phyloP scores from a whole-genome alignment of 2,329 filamentous ascomycete genomes.

The Hortaea werneckii region DNA sequence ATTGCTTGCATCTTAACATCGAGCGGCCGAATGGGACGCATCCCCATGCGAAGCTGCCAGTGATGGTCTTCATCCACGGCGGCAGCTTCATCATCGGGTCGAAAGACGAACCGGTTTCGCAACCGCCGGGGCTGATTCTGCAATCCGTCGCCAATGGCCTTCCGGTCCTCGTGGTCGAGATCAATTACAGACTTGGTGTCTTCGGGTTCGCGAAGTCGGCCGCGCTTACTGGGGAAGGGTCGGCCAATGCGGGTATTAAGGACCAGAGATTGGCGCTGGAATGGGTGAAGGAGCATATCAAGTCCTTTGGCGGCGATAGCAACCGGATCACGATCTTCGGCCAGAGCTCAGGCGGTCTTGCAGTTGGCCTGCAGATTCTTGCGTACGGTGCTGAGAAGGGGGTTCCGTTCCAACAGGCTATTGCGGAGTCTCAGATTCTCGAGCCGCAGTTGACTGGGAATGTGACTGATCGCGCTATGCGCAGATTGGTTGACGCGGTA shows the following conservation, averaged over 20 bases:
- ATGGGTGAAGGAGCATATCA: constrained; percentile 31
- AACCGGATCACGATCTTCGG: constrained; percentile 30
- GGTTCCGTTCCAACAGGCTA: constrained; percentile 36
- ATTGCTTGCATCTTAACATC: constrained; percentile 25
- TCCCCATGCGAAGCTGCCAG: constrained; percentile 24
- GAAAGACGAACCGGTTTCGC: constrained; percentile 24
- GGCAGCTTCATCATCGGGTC: constrained; percentile 13
- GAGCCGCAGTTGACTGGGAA: constrained; percentile 40
- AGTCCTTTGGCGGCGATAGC: constrained; percentile 25
- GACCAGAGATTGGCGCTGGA: constrained; percentile 30
- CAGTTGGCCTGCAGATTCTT: constrained; percentile 35
- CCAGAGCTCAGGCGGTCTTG: constrained; percentile 26
- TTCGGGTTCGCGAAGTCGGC: constrained; percentile 30
- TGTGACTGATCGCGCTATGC: constrained; percentile 40
- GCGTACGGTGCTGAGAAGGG: constrained; percentile 31
- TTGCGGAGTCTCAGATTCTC: constrained; percentile 39
- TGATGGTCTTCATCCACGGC: constrained; percentile 26
- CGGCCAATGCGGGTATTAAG: constrained; percentile 28
- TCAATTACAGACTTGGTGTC: constrained; percentile 26
- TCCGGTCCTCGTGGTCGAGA: constrained; percentile 25
- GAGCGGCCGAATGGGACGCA: constrained; percentile 13
- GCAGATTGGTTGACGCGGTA: constrained; percentile 31
- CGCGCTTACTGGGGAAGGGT: constrained; percentile 23
- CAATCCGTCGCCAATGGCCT: constrained; percentile 36
- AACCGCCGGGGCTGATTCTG: constrained; percentile 38